Evolutionary conservation across 164 flowering plant species (phyloP), one percentile per base, ranked within the genome.

Genomic region (Buxus sempervirens): DNA sequence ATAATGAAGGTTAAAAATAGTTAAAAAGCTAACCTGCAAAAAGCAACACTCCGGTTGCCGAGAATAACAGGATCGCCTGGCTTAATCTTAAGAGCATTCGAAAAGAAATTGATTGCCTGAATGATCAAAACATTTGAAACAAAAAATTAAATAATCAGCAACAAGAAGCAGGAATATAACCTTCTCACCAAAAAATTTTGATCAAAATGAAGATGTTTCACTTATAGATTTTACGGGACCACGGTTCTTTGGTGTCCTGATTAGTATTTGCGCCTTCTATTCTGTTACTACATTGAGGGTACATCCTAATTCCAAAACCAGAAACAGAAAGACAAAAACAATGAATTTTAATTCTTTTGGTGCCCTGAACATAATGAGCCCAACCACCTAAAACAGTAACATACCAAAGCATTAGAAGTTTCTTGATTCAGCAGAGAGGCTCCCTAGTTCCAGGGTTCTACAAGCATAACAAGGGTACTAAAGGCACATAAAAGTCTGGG

Each of bases 1-100:
- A 45, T 7, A 32, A 32, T 32, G 38, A 32, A 3, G 3, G 38
- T n/a, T 3, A 7, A 10, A 45, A 45, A 45, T 1, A 45, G 18
- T 45, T 45, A 41, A 45, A 45, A 45, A 45, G 9, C n/a, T 63
- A 67, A 92, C 99, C 97, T 88, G 69, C 86, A 73, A 73, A 88
- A 87, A 62, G 98, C 84, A 69, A 86, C 77, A 78, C 96, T 69
- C 66, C 99, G 76, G 73, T 96, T 96, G 68, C 87, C 73, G 32
- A 92, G 88, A 74, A 90, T 84, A 70, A 85, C 72, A 65, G 96
- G 84, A 80, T 96, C 95, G 62, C 77, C 72, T 0, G 88, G 90
- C 76, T 86, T 90, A 23, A 88, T 79, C 41, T 70, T 77, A 72
- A 81, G 81, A 51, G 99, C 99, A 82, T 83, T 84, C 41, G 91